Evolutionary conservation across 169 alveolate species (phyloP).

Genomic region (Neospora caninum): DNA sequence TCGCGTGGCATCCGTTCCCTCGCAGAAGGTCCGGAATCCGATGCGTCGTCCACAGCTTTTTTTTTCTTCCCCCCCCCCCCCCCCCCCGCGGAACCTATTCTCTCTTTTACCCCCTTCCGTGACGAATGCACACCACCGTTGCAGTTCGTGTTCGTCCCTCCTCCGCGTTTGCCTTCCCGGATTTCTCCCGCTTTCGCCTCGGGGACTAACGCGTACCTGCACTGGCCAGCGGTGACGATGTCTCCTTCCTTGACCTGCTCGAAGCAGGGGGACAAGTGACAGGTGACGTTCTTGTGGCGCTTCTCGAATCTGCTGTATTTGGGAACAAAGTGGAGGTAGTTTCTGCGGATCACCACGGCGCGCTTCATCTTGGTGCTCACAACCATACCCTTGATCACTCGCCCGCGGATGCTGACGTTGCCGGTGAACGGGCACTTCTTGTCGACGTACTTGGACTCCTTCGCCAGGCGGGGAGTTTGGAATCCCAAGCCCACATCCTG

Average conservation of each 20-base stretch:
- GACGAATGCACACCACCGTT: no score
- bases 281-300: constrained; percentile 97
- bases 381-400: constrained; percentile 98
- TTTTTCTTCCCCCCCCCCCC: no score
- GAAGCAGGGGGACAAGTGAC: constrained; percentile 99
- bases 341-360: constrained; percentile 97
- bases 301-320: constrained; percentile 99
- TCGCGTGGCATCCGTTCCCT: neutral
- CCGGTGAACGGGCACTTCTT: constrained; percentile 99
- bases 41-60: neutral
- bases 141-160: no score
- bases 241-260: constrained; percentile 97
- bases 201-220: constrained; percentile 86
- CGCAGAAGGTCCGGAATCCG: neutral
- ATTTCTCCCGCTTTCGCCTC: no score
- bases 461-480: constrained; percentile 98
- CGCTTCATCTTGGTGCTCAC: constrained; percentile 98
- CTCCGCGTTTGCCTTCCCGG: no score
- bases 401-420: constrained; percentile 97
- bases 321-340: constrained; percentile 97
- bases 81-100: no score
- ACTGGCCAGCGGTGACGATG: constrained; percentile 98
- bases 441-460: constrained; percentile 97
- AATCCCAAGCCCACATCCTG: constrained; percentile 98
- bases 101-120: no score